Evolutionary conservation across 1,139 yeast genomes (phyloP).

Genomic region (Magnusiomyces tetraspermus): DNA sequence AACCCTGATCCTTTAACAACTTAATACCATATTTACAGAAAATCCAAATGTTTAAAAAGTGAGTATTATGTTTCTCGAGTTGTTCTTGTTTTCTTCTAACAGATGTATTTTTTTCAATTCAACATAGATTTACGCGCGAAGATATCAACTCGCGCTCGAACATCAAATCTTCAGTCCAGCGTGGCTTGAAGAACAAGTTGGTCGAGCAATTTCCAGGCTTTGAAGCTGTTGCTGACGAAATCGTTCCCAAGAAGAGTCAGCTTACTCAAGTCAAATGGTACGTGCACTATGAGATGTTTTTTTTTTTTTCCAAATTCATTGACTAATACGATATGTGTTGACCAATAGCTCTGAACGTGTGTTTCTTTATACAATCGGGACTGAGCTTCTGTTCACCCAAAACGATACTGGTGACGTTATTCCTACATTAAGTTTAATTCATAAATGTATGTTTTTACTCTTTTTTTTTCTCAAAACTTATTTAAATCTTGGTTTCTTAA

Average conservation of each 20-base stretch:
- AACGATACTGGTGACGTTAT: slow-evolving; percentile 69
- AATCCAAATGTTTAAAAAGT: background rate
- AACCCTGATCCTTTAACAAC: no score
- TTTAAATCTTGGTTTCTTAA: background rate
- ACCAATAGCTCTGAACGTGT: slow-evolving; percentile 59
- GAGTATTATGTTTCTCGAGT: no score
- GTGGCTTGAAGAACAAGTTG: slow-evolving; percentile 67
- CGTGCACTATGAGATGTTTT: slow-evolving; percentile 15
- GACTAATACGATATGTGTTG: background rate
- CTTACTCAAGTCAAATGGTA: slow-evolving; percentile 66
- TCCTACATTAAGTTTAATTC: slow-evolving; percentile 71
- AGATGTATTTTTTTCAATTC: background rate
- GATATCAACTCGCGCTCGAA: slow-evolving; percentile 86
- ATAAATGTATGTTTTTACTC: slow-evolving; percentile 35
- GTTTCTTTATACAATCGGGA: slow-evolving; percentile 65
- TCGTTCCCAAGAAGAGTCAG: slow-evolving; percentile 89
- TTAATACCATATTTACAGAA: no score
- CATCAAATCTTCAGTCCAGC: slow-evolving; percentile 84
- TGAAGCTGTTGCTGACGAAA: slow-evolving; percentile 66
- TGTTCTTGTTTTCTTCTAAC: no score
- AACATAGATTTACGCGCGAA: slow-evolving; percentile 63
- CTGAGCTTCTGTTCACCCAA: slow-evolving; percentile 69
- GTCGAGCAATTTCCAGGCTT: slow-evolving; percentile 62
- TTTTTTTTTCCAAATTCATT: background rate
- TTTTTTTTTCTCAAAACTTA: background rate